Evolutionary conservation across 1,284 basidiomycete genomes (phyloP), one percentile per base, ranked within the genome.

Genomic region (Microbotryum violaceum): DNA sequence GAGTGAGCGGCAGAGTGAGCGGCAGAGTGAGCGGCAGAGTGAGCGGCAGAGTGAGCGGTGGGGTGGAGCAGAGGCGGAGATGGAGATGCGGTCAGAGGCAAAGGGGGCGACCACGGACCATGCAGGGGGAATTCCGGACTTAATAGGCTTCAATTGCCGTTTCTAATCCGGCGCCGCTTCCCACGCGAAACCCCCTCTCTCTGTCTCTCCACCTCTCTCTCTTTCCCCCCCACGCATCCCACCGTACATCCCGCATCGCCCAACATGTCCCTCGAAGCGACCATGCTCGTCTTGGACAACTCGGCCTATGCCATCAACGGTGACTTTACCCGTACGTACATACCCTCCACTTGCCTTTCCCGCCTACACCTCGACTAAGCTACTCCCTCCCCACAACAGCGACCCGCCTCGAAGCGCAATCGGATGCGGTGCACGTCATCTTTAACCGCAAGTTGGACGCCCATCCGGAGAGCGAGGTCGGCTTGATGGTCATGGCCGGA

Each of bases 391-490:
- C 21, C 27, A 10, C 6, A 16, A 31, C 57, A 68, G 69, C 70
- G 2, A 70, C 66, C 7, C 69, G 76, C 9, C 91, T 92, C 75
- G 86, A 88, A 58, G 90, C 93, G 1, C 94, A 97, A 77, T 78
- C 86, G 18, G 93, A 98, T 77, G 91, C 94, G 4, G 89, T 93
- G 65, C 91, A 85, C 66, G 84, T 87, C 61, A 82, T 97, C 71
- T 96, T 97, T 77, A 86, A 88, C 73, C 86, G 89, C 61, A 98
- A 98, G 82, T 88, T 88, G 67, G 87, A 91, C 75, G 86, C 89
- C 47, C 96, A 99, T 78, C 91, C 94, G 29, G 96, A 99, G 79
- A 97, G 89, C 77, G 91, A 91, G 18, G 92, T 97, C 57, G 94
- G 94, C 7, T 78, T 97, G 60, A 96, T 99, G 92, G 93, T 91